Base-by-base conservation (phyloP, 129 eudicot species). In the Artemisia tridentata region DNA sequence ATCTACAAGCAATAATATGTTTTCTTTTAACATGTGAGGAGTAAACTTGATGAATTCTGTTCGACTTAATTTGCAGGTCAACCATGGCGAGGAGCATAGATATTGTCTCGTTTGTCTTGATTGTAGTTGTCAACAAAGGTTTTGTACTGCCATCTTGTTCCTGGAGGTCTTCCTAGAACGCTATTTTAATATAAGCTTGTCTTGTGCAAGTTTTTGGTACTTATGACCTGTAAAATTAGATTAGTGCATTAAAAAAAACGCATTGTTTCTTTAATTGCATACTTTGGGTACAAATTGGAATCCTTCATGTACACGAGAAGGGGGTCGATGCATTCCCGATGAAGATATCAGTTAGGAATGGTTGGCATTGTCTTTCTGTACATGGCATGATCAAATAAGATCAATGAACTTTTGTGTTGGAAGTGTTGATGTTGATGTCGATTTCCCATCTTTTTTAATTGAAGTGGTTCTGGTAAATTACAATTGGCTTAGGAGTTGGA, bases 161-260 rank as follows among this genome's bases (percentile, higher is more conserved):
- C 16, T 27, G 60, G 43, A 29, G 52, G 50, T 52, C 16, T 18
- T 67, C 59, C 61, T 76, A 49, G 59, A 45, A 70, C 23, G 16
- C 61, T 38, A 62, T 51, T 43, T 23, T 19, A 13, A 1, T 43
- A 19, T 10, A 52, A 63, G 19, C 11, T 12, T 17, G 20, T 70
- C 3, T 10, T 61, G 46, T 60, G 27, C 46, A 16, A 48, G 56
- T 51, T 69, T 41, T 61, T 34, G 10, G 31, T 69, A n/a, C 25
- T 41, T 69, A 60, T 50, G 1, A 47, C 17, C 4, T 67, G 68
- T 47, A 58, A 49, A 74, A 60, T 76, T 76, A 49, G 80, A 60
- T 76, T 69, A 60, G 61, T 47, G 63, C 46, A 13, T 58, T 6
- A 31, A 17, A 16, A 31, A 41, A 45, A 65, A 12, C 50, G 58